phyloP scores from a whole-genome alignment of 1,139 yeast species.

The Geotrichum klebahnii region DNA sequence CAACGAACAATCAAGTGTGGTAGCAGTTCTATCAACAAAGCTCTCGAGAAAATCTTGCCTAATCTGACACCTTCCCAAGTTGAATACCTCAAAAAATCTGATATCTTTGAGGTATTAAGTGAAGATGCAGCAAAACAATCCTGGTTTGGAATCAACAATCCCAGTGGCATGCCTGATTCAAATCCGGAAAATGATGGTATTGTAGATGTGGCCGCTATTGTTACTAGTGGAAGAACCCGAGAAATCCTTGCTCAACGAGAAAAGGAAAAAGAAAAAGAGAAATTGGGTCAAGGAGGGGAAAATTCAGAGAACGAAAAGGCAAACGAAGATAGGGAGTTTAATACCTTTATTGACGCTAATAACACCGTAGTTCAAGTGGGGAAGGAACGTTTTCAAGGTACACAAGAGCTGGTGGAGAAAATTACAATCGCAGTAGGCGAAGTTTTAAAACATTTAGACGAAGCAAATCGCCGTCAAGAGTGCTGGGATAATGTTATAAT shows the following conservation, averaged over 20 bases:
- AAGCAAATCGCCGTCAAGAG: slow-evolving; percentile 69
- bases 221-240: slow-evolving; percentile 67
- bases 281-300: slow-evolving; percentile 36
- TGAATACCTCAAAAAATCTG: slow-evolving; percentile 69
- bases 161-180: slow-evolving; percentile 40
- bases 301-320: slow-evolving; percentile 40
- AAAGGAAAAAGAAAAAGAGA: slow-evolving; percentile 38
- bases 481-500: slow-evolving; percentile 81
- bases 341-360: slow-evolving; percentile 57
- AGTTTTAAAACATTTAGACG: slow-evolving; percentile 55
- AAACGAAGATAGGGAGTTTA: slow-evolving; percentile 49
- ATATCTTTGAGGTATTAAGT: slow-evolving; percentile 67
- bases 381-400: slow-evolving; percentile 81
- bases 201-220: slow-evolving; percentile 85
- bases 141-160: slow-evolving; percentile 55
- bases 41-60: slow-evolving; percentile 54
- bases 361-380: slow-evolving; percentile 64
- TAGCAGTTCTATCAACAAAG: slow-evolving; percentile 57
- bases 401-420: slow-evolving; percentile 52
- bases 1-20: slow-evolving; percentile 54
- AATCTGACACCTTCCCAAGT: slow-evolving; percentile 55
- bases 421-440: slow-evolving; percentile 55
- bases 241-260: slow-evolving; percentile 61
- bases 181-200: slow-evolving; percentile 61
- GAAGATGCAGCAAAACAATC: slow-evolving; percentile 59